phyloP scores from a whole-genome alignment of 176 grass and related monocot species.

The Carex scoparia region DNA sequence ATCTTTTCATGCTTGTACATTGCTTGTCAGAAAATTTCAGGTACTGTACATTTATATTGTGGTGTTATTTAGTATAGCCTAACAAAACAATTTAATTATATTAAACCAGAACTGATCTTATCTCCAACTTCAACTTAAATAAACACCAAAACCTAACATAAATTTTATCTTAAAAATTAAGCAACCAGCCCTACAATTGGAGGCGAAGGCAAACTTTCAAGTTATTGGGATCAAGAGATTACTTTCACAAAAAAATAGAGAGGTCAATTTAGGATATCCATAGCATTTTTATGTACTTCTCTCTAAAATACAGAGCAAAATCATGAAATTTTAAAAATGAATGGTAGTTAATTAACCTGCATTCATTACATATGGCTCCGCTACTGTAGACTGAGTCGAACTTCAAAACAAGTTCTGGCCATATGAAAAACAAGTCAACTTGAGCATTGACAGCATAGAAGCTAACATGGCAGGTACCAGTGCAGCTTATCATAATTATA shows the following conservation, averaged over 20 bases:
- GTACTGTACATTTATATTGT: background rate
- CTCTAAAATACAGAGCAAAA: too few relatives aligned
- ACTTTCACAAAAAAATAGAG: too few relatives aligned
- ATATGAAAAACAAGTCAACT: too few relatives aligned
- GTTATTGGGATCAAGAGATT: too few relatives aligned
- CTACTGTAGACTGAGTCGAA: background rate
- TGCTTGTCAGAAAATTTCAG: background rate
- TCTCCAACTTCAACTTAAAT: background rate
- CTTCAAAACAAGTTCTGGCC: background rate
- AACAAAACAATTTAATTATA: background rate
- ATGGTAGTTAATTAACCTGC: too few relatives aligned
- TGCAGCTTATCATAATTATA: background rate
- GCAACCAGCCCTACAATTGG: background rate
- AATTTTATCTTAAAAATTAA: background rate
- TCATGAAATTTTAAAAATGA: too few relatives aligned
- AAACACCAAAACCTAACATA: background rate
- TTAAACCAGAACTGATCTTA: background rate
- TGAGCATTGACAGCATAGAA: background rate
- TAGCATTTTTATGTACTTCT: too few relatives aligned
- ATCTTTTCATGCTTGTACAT: background rate
- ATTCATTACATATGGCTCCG: too few relatives aligned
- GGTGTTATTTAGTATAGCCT: background rate
- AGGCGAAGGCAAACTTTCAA: too few relatives aligned
- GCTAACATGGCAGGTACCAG: background rate
- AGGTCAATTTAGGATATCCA: too few relatives aligned